These are phyloP conservation scores for Fusarium begoniae DNA, from an alignment of 2,329 filamentous ascomycete genomes.

Conservation along the genomic window DNA sequence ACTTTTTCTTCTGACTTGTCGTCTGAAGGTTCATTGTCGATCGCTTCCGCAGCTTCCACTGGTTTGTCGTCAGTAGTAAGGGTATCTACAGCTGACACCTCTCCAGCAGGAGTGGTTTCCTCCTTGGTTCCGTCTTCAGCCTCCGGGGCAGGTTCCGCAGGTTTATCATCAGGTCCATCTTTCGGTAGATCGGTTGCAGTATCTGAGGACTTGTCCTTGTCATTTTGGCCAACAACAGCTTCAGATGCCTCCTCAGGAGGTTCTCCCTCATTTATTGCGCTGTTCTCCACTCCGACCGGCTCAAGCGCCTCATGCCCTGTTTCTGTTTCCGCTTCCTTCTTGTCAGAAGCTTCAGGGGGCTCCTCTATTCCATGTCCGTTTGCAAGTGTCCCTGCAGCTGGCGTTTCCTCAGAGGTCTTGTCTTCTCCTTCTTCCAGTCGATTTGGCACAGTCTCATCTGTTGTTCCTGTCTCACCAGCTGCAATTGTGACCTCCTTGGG, in stretches of 20 bases:
- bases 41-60: neutral
- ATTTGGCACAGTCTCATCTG: neutral
- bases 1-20: neutral
- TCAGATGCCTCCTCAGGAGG: constrained; percentile 6
- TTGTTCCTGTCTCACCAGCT: constrained; percentile 3
- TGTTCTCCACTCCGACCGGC: neutral
- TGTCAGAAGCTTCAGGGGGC: neutral
- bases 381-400: neutral
- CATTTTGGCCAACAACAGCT: neutral
- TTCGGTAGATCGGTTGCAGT: neutral
- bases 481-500: neutral
- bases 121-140: neutral
- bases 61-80: neutral
- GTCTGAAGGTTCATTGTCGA: neutral
- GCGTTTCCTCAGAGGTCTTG: constrained; percentile 3
- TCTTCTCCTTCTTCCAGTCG: constrained; percentile 9
- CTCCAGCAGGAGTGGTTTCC: neutral
- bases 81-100: constrained; percentile 1
- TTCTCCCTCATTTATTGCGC: neutral
- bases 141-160: neutral
- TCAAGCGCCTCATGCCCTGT: neutral
- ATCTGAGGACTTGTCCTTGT: neutral
- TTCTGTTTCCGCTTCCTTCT: constrained; percentile 6
- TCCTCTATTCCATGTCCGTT: neutral
- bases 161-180: neutral